Base-by-base conservation (phyloP, 75 land plant species). In the Cunninghamia lanceolata region DNA sequence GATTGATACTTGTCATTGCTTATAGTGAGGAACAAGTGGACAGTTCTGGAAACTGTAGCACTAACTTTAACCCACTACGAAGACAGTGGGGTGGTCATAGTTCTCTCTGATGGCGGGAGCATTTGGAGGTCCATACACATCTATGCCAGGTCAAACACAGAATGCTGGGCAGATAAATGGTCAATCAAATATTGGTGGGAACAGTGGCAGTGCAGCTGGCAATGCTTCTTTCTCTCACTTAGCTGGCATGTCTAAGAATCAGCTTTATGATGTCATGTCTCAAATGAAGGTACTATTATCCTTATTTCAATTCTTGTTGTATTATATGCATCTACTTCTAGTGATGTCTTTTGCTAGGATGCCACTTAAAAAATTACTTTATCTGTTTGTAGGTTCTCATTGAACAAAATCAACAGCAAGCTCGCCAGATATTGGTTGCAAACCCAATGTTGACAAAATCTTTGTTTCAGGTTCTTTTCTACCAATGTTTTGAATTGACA, bases 401-500 rank as follows among this genome's bases (percentile, higher is more conserved):
- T 21, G 98, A 97, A 56, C 96, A 96, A 91, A 97, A 97, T 89
- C 94, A 92, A 85, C 93, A 96, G 83, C 97, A 97, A 83, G 99
- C 98, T 70, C 93, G 93, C 81, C 93, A 94, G 85, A 94, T 97
- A 73, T 93, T 97, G 30, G 89, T 96, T 77, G 94, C 97, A 3
- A 96, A 97, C 71, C 99, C 99, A 45, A 81, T 85, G 39, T 85
- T 97, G 79, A 94, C 98, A 53, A 92, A 93, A 86, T 91, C 98
- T 21, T 94, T 97, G 66, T 97, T 97, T 84, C 98, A 96, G 98
- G 99, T 97, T 32, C 30, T n/a, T n/a, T 45, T 56, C 38, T 14
- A n/a, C 47, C 34, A 36, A 19, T 46, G 17, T 32, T n/a, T 19
- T 85, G 63, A 21, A 85, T 25, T n/a, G 52, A 42, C 7, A 21